phyloP scores from a whole-genome alignment of 495 filamentous ascomycete species.

The Penicillium macrosclerotiorum region DNA sequence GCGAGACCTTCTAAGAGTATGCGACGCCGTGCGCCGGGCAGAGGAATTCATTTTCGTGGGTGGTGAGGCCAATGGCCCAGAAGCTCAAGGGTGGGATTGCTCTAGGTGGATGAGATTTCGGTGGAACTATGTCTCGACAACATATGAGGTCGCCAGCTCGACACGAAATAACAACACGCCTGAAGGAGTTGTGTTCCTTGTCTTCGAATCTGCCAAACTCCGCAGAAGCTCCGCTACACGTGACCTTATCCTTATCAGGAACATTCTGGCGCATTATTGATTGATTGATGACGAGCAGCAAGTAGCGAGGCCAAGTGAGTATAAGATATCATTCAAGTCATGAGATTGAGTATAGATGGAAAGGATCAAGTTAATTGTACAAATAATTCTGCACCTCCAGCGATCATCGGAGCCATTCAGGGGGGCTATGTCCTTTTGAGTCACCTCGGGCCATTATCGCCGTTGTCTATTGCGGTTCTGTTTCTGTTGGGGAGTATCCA shows the following conservation, averaged over 20 bases:
- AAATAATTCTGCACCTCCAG: neutral
- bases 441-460: conserved; percentile 18
- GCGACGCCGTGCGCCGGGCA: conserved; percentile 34
- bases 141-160: too few species aligned
- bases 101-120: too few species aligned
- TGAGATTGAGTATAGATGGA: conserved; percentile 7
- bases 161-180: neutral
- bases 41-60: conserved; percentile 34
- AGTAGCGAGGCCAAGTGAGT: neutral
- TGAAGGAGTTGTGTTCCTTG: conserved; percentile 1
- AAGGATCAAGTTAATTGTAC: too few species aligned
- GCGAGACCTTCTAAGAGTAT: conserved; percentile 27
- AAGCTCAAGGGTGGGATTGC: too few species aligned
- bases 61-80: too few species aligned
- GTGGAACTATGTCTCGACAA: too few species aligned
- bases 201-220: conserved; percentile 15
- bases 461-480: conserved; percentile 22
- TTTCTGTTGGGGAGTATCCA: conserved; percentile 32
- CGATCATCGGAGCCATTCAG: neutral
- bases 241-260: conserved; percentile 29
- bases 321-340: conserved; percentile 27
- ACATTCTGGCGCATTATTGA: too few species aligned
- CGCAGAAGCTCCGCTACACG: conserved; percentile 33
- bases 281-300: neutral
- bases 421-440: neutral